phyloP scores from a whole-genome alignment of 805 yeast genomes.

The Pichia manshurica region DNA sequence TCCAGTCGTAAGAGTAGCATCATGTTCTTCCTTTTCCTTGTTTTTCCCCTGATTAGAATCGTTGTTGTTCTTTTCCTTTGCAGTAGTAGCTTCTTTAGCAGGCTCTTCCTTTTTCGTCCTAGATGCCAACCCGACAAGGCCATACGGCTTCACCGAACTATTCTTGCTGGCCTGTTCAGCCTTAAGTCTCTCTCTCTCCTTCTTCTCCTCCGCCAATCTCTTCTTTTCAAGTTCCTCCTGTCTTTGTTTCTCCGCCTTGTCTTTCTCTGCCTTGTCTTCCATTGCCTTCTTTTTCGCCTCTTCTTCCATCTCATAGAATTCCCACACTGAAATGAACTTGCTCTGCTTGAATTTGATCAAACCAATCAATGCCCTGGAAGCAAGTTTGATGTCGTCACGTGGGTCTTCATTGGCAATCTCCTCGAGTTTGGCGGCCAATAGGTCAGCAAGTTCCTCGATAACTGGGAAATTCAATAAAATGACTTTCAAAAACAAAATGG shows the following conservation, averaged over 20 bases:
- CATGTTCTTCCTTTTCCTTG: too few species aligned
- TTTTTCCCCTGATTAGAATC: too few species aligned
- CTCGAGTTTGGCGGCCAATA: constrained; percentile 42
- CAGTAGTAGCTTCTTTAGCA: too few species aligned
- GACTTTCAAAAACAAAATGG: constrained; percentile 70
- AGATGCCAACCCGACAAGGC: constrained; percentile 22
- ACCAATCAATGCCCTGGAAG: constrained; percentile 68
- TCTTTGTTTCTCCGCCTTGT: constrained; percentile 17
- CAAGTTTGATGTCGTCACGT: constrained; percentile 75
- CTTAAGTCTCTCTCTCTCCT: constrained; percentile 14
- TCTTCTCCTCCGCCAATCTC: constrained; percentile 16
- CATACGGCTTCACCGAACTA: constrained; percentile 24
- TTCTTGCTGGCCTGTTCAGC: neutral
- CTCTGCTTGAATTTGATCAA: constrained; percentile 51
- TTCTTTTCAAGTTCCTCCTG: constrained; percentile 16
- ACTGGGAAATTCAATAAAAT: constrained; percentile 56
- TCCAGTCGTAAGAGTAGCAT: too few species aligned
- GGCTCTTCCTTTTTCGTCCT: neutral
- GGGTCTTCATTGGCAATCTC: constrained; percentile 45
- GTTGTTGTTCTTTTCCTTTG: too few species aligned
- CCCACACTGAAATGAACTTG: constrained; percentile 49
- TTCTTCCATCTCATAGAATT: constrained; percentile 46
- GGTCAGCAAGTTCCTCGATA: constrained; percentile 59
- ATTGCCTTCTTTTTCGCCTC: constrained; percentile 34
- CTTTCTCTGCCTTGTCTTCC: constrained; percentile 18